Evolutionary conservation across 2,329 filamentous ascomycete species (phyloP), one percentile per base, ranked within the genome.

Genomic region (Aspergillus cejpii): DNA sequence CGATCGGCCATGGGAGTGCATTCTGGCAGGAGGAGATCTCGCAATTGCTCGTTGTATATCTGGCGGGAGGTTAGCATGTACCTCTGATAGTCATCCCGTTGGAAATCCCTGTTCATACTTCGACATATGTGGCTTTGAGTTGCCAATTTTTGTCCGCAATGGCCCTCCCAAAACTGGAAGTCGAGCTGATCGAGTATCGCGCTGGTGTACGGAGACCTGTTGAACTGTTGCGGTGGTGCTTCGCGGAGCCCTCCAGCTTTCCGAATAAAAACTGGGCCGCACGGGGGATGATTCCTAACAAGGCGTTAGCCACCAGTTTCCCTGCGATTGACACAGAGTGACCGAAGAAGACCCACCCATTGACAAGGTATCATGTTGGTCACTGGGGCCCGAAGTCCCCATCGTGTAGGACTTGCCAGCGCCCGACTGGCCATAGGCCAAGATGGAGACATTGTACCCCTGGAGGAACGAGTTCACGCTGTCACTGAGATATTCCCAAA

Each of bases 361-460:
- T 23, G 80, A 68, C 6, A 84, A 78, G 23, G 75, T 54, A 57
- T 91, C 77, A 20, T 73, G 75, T 60, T 94, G 85, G 59, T 96
- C 90, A 17, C 68, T 68, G 1, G 90, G 87, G 3, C 89, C 89
- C 0, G 91, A 89, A 0, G 92, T 98, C 45, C 92, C 92, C 92
- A 98, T 98, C 0, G 92, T 98, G 64, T 94, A 97, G 2, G 91
- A 97, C 71, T 98, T 98, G 57, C 92, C 92, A 8, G 92, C 89
- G 45, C 92, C 92, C 21, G 92, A 98, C 73, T 98, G 92, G 54
- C 92, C 92, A 61, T 98, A 98, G 38, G 92, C 92, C 58, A 98
- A 74, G 39, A 98, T 81, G 3, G 92, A 98, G 47, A 98, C 92
- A 79, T 98, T 98, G 78, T 97, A 98, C 43, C 92, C 92, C 63